Conservation (phyloP, 257 asterid genomes). For the Solanum virginianum region DNA sequence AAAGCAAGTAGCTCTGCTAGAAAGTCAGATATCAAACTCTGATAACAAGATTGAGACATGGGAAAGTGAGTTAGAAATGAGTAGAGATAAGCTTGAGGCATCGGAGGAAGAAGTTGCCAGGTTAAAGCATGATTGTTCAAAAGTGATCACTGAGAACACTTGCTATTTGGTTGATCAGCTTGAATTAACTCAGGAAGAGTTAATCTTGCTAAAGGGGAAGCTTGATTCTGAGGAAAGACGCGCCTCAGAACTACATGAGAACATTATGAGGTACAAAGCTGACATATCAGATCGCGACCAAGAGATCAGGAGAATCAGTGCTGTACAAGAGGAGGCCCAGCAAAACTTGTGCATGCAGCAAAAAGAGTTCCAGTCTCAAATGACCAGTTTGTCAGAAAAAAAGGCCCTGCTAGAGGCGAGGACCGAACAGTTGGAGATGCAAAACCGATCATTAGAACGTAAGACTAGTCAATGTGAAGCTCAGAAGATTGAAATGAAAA, state of each 20-base stretch:
- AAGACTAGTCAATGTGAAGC: constrained; percentile 30
- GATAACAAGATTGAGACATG: background rate
- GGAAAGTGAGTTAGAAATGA: constrained; percentile 2
- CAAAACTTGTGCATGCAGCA: constrained; percentile 35
- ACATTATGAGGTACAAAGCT: constrained; percentile 9
- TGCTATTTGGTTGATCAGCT: constrained; percentile 2
- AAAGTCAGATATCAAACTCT: background rate
- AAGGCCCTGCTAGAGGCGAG: constrained; percentile 27
- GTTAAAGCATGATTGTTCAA: background rate
- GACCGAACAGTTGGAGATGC: constrained; percentile 26
- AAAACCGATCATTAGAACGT: constrained; percentile 19
- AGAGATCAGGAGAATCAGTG: constrained; percentile 28
- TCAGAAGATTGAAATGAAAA: constrained; percentile 30
- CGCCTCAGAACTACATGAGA: constrained; percentile 28
- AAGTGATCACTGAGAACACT: constrained; percentile 2
- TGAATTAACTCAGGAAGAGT: background rate
- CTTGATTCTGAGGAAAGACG: constrained; percentile 27
- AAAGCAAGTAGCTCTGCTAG: constrained; percentile 19
- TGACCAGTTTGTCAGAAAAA: constrained; percentile 26
- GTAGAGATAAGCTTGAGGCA: constrained; percentile 2
- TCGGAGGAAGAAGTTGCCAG: constrained; percentile 1
- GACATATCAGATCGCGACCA: constrained; percentile 27
- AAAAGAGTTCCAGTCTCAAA: constrained; percentile 42
- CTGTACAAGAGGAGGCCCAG: constrained; percentile 26
- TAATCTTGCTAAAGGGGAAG: constrained; percentile 21